Percentiles rank a stretch among this genome's conserved stretches.
Evolutionary conservation across 106 monocot genomes (phyloP).

Genomic region (Gastrodia elata): DNA sequence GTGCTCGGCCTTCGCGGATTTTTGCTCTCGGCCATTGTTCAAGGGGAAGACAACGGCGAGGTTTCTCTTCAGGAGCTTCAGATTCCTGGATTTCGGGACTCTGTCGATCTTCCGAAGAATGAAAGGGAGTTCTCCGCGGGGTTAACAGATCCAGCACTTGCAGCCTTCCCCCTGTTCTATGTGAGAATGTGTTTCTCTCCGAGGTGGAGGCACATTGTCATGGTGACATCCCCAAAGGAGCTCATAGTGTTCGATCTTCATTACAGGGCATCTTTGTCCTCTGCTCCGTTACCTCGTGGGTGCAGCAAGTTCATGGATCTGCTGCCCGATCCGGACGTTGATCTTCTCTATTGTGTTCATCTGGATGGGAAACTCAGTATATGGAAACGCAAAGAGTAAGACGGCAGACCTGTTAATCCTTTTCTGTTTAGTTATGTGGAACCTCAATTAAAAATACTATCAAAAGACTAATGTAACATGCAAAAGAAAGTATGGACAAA

Average conservation of each 20-base stretch:
- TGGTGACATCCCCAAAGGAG: slow-evolving; percentile 65
- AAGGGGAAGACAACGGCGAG: slow-evolving; percentile 19
- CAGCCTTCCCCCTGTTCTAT: slow-evolving; percentile 42
- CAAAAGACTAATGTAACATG: background rate
- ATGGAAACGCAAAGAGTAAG: slow-evolving; percentile 96
- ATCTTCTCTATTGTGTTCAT: slow-evolving; percentile 73
- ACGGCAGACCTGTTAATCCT: background rate
- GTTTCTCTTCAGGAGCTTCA: slow-evolving; percentile 52
- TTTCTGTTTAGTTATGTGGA: background rate
- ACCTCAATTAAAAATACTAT: background rate
- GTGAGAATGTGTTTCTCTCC: slow-evolving; percentile 68
- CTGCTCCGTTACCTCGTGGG: slow-evolving; percentile 49
- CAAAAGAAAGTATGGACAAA: too few relatives aligned
- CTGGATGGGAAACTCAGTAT: slow-evolving; percentile 80
- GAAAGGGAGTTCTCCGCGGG: slow-evolving; percentile 34
- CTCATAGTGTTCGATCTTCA: slow-evolving; percentile 77
- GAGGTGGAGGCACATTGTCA: slow-evolving; percentile 68
- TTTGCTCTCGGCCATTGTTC: slow-evolving; percentile 59
- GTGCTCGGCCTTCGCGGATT: slow-evolving; percentile 60
- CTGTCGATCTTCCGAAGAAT: slow-evolving; percentile 38
- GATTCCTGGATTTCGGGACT: slow-evolving; percentile 24
- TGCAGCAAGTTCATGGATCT: slow-evolving; percentile 73
- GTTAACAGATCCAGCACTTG: slow-evolving; percentile 31
- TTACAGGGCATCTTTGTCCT: slow-evolving; percentile 50
- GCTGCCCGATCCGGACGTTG: slow-evolving; percentile 62